Conservation (phyloP, 805 yeast genomes). For the Yarrowia deformans region DNA sequence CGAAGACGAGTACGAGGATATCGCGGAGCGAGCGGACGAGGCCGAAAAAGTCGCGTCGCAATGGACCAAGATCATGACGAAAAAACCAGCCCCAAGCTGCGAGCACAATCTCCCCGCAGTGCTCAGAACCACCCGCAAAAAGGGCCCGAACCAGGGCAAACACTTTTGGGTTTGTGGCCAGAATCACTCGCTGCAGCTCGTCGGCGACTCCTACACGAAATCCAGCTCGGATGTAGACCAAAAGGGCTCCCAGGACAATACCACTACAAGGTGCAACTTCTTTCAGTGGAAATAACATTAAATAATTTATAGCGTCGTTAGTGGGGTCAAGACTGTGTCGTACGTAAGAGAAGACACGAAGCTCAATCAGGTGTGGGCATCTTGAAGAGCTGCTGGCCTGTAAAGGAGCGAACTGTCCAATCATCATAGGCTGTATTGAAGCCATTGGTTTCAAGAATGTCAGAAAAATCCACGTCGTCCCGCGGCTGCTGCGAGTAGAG, state of each 20-base stretch:
- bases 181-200: conserved; percentile 39
- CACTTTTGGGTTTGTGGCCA: conserved; percentile 52
- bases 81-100: conserved; percentile 41
- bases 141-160: conserved; percentile 52
- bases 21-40: conserved; percentile 4
- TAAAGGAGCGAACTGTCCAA: too few relatives aligned
- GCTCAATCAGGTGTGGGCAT: too few relatives aligned
- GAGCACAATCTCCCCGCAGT: conserved; percentile 51
- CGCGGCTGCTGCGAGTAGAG: too few relatives aligned
- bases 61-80: conserved; percentile 30
- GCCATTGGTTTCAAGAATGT: too few relatives aligned
- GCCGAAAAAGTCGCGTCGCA: conserved; percentile 28
- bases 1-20: neutral
- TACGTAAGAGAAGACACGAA: too few relatives aligned
- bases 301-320: too few relatives aligned
- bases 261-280: conserved; percentile 18
- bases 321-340: too few relatives aligned
- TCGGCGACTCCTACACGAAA: neutral
- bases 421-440: too few relatives aligned
- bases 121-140: conserved; percentile 47
- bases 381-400: neutral
- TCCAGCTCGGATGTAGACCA: too few relatives aligned
- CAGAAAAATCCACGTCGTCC: too few relatives aligned
- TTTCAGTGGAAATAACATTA: conserved; percentile 39
- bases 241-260: neutral